Conservation (phyloP, 179 eudicot genomes). For the Drosera spatulata region DNA sequence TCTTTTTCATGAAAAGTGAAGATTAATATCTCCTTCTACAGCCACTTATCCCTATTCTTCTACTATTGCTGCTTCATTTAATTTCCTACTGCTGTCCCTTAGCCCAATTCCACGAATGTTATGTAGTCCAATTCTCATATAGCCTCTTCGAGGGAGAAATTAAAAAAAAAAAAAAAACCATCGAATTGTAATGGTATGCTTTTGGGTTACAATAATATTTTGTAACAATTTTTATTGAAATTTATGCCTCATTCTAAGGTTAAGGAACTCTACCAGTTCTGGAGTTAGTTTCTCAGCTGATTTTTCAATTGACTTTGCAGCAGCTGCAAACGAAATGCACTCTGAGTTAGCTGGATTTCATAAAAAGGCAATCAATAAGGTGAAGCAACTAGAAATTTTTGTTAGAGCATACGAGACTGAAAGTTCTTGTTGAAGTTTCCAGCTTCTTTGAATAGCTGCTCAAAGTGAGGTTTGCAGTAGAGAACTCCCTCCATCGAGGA, state of each 20-base stretch:
- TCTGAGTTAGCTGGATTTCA: neutral
- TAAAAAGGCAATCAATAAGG: neutral
- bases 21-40: too few relatives aligned
- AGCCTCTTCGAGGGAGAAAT: constrained; percentile 11
- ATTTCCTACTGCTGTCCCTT: too few relatives aligned
- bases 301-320: constrained; percentile 43
- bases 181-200: neutral
- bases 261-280: constrained; percentile 48
- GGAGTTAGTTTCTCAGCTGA: constrained; percentile 12
- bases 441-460: constrained; percentile 53
- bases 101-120: too few relatives aligned
- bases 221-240: neutral
- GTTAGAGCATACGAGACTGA: constrained; percentile 25
- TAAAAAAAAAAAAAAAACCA: constrained; percentile 2
- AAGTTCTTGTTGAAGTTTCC: constrained; percentile 66
- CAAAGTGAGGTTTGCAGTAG: constrained; percentile 58
- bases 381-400: neutral
- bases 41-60: too few relatives aligned
- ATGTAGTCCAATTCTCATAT: too few relatives aligned
- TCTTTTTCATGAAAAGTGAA: too few relatives aligned
- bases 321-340: constrained; percentile 16
- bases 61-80: too few relatives aligned
- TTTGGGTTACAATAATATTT: too few relatives aligned
- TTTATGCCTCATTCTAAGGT: constrained; percentile 1
- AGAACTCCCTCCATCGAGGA: constrained; percentile 66